Evolutionary conservation across 441 rosid species (phyloP), one percentile per base, ranked within the genome.

Genomic region (Euphorbia corollata): DNA sequence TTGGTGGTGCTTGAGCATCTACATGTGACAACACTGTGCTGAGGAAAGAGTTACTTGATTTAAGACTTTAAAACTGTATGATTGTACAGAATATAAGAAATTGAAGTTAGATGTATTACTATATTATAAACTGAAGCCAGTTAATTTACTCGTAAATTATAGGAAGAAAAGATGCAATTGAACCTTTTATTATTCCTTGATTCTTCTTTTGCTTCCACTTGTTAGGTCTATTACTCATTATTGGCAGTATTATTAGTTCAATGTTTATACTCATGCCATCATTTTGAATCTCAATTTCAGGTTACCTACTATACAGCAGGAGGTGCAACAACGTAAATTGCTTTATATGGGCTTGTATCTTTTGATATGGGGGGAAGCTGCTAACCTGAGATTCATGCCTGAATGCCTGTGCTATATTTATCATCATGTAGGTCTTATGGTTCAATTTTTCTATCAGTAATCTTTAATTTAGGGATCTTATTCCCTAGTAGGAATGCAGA

Each of bases 291-390:
- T 23, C 59, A 59, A 51, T 72, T 81, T 78, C 79, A 95, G 99
- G 99, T 80, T 95, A 75, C 99, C 99, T 18, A 92, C 97, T 22
- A 95, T 92, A 74, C 99, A 95, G 41, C 99, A 95, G 79, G 99
- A 95, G 77, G 93, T 95, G 82, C 99, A 95, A 74, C 99, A 95
- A 71, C 87, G 99, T 32, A 95, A 92, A 67, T 80, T 95, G 77
- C 77, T 95, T 8, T 95, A 95, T 80, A 92, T 95, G 97, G 97
- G 92, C 60, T 78, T 95, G 30, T 92, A 89, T 85, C 98, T 95
- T 75, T 82, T 95, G 64, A 94, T 94, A 60, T 94, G 99, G 99
- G 99, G 99, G 30, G 99, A 94, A 82, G 94, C 99, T 68, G 98
- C 99, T 12, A 94, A 94, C 80, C 80, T 94, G 83, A 83, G 99